Conservation (phyloP, 345 rosid genomes). For the Syzygium aromaticum region DNA sequence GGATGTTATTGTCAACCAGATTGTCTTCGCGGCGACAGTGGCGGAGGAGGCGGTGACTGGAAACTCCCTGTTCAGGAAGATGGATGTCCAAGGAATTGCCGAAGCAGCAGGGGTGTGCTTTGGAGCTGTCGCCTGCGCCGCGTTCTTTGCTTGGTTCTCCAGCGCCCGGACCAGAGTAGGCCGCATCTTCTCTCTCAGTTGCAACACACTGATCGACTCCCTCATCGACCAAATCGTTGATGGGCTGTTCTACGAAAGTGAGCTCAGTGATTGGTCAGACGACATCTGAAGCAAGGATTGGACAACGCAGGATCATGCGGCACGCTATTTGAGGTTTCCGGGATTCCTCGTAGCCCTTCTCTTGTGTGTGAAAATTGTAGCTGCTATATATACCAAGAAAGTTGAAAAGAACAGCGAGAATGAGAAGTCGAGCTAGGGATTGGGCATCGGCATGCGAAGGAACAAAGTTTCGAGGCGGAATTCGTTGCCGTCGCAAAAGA, state of each 20-base stretch:
- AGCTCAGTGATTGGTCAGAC: conserved; percentile 61
- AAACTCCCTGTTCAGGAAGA: conserved; percentile 64
- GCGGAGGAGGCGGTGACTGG: conserved; percentile 67
- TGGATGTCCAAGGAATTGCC: conserved; percentile 63
- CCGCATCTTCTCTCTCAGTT: conserved; percentile 53
- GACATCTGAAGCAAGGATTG: conserved; percentile 23
- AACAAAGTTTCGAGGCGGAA: neutral
- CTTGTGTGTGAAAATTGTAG: neutral
- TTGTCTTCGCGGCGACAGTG: conserved; percentile 77
- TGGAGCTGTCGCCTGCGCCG: conserved; percentile 61
- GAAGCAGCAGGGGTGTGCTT: conserved; percentile 64
- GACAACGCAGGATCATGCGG: neutral
- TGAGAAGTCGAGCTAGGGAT: neutral
- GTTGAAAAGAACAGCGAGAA: neutral
- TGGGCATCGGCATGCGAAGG: neutral
- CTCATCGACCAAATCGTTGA: conserved; percentile 80
- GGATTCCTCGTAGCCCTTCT: neutral
- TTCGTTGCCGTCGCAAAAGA: neutral
- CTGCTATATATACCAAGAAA: neutral
- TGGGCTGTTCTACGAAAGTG: conserved; percentile 75
- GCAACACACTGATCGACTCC: conserved; percentile 77
- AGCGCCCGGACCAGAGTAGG: conserved; percentile 71
- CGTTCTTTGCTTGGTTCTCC: conserved; percentile 69
- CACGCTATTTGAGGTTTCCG: neutral
- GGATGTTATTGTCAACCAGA: conserved; percentile 21